Conservation (phyloP, 1,284 basidiomycete species). For the Moniliella sp. region DNA sequence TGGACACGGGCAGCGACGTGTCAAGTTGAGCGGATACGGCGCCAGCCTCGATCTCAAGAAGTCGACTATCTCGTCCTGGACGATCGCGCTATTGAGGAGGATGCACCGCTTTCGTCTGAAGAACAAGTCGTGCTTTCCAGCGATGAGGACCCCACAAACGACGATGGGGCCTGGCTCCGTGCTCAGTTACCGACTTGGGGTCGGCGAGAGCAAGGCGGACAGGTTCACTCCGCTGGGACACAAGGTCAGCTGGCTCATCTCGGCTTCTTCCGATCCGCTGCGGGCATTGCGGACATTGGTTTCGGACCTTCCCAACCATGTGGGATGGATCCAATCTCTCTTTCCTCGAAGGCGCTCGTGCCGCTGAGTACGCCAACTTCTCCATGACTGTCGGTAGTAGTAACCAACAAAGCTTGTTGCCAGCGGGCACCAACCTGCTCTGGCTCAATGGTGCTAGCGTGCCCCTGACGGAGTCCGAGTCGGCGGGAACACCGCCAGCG, state of each 20-base stretch:
- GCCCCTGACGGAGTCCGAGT: conserved; percentile 8
- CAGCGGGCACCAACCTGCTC: conserved; percentile 13
- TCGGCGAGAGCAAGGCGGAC: conserved; percentile 11
- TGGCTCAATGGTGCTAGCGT: conserved; percentile 24
- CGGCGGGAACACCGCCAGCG: no score
- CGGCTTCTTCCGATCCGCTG: conserved; percentile 16
- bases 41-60: conserved; percentile 82
- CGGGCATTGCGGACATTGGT: conserved; percentile 16
- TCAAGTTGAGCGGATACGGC: conserved; percentile 62
- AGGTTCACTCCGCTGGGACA: conserved; percentile 12
- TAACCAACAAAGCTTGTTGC: conserved; percentile 4
- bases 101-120: no score
- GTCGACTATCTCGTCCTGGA: conserved; percentile 75
- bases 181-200: no score
- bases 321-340: no score
- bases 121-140: no score
- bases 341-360: no score
- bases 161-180: no score
- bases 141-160: no score
- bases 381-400: background rate
- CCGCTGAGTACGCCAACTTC: no score
- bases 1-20: no score
- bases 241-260: conserved; percentile 12
- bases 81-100: conserved; percentile 13
- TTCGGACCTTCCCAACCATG: conserved; percentile 20